Evolutionary conservation across 441 rosid species (phyloP).

Genomic region (Erodium trifolium): DNA sequence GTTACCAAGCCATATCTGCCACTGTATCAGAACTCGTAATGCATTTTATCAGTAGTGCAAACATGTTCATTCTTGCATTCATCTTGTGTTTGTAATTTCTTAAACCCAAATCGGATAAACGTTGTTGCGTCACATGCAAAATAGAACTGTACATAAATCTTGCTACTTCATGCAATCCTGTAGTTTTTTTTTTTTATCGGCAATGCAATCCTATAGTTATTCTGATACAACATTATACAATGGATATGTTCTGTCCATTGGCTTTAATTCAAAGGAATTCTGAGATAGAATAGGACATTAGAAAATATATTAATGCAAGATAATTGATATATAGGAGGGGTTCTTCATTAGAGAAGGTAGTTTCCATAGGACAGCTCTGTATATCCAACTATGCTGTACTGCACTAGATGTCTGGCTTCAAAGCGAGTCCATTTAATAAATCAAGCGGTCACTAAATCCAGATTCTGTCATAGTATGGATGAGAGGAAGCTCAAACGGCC

Average conservation of each 20-base stretch:
- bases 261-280: neutral
- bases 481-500: too few species aligned
- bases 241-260: neutral
- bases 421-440: neutral
- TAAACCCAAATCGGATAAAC: neutral
- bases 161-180: neutral
- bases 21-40: neutral
- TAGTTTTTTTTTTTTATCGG: too few species aligned
- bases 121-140: neutral
- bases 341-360: neutral
- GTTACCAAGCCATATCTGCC: neutral
- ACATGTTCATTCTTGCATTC: neutral
- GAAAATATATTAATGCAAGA: neutral
- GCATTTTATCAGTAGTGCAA: neutral
- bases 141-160: neutral
- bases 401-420: neutral
- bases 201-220: neutral
- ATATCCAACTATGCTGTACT: neutral
- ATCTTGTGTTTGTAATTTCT: slow-evolving; percentile 2
- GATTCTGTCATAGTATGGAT: neutral
- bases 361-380: neutral
- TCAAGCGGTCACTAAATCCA: neutral
- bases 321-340: neutral
- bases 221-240: neutral
- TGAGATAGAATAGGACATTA: neutral